phyloP scores from a whole-genome alignment of 2,329 filamentous ascomycete species.

The Fusarium pseudograminearum region DNA sequence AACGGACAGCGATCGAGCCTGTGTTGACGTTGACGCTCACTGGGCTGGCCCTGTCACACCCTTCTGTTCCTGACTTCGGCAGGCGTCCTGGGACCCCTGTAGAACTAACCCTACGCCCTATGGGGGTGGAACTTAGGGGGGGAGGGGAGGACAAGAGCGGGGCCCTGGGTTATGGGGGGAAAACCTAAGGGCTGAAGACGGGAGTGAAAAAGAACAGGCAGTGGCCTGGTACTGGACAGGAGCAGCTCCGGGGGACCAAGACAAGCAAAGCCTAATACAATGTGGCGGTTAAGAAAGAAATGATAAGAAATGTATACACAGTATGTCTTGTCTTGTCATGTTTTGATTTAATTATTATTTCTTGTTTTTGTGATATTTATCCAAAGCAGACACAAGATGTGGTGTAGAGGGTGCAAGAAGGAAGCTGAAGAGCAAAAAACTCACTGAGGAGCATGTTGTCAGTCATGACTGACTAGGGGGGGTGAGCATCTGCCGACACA shows the following conservation, averaged over 20 bases:
- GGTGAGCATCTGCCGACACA: conserved; percentile 17
- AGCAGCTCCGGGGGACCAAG: conserved; percentile 11
- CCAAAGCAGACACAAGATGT: conserved; percentile 30
- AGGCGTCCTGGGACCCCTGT: conserved; percentile 32
- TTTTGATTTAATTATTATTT: not conserved
- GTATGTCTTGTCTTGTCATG: conserved; percentile 19
- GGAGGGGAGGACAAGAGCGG: not conserved
- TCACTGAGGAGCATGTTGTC: not conserved
- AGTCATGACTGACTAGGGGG: conserved; percentile 4
- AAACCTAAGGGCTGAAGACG: not conserved
- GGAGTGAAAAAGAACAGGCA: conserved; percentile 6
- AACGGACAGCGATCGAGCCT: no score
- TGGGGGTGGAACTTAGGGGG: conserved; percentile 10
- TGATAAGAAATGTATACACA: conserved; percentile 17
- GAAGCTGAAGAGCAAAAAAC: conserved; percentile 16
- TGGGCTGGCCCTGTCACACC: conserved; percentile 21
- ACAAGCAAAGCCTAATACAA: not conserved
- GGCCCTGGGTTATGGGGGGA: not conserved
- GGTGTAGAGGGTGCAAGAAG: not conserved
- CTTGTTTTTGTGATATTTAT: not conserved
- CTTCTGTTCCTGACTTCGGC: conserved; percentile 35
- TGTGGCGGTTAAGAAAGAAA: conserved; percentile 19
- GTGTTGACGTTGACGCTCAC: conserved; percentile 26
- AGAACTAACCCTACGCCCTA: conserved; percentile 3
- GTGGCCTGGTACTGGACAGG: not conserved